These are phyloP conservation scores for Scutellaria barbata DNA, from an alignment of 257 asterid genomes.

Conservation along the genomic window DNA sequence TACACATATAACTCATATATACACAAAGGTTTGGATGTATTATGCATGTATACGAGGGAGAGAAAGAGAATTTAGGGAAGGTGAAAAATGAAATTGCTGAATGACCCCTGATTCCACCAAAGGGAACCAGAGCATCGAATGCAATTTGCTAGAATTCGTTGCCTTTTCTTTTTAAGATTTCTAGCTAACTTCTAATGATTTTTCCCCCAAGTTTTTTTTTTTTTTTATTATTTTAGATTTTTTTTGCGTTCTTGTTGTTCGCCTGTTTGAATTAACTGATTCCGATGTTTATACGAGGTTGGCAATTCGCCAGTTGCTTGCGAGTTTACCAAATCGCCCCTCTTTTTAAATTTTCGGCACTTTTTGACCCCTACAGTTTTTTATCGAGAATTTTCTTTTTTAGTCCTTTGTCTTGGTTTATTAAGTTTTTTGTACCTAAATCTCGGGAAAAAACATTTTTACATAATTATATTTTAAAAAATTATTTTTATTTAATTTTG, in stretches of 20 bases:
- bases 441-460: too few species aligned
- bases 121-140: conserved; percentile 80
- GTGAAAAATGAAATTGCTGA: conserved; percentile 37
- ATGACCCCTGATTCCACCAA: conserved; percentile 67
- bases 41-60: conserved; percentile 4
- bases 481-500: too few species aligned
- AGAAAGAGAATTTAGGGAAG: conserved; percentile 39
- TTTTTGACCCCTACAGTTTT: background rate
- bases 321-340: conserved; percentile 41
- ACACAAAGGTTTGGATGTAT: conserved; percentile 22
- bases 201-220: background rate
- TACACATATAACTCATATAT: conserved; percentile 20
- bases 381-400: too few species aligned
- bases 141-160: conserved; percentile 38
- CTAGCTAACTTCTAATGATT: conserved; percentile 29
- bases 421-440: too few species aligned
- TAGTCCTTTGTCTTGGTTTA: too few species aligned
- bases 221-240: background rate
- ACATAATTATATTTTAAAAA: too few species aligned
- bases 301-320: conserved; percentile 12
- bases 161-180: conserved; percentile 6
- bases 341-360: background rate
- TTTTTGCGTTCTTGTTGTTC: conserved; percentile 32
- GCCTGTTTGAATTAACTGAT: conserved; percentile 42
- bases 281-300: conserved; percentile 39